Evolutionary conservation across 306 rosid species (phyloP).

Genomic region (Trichosanthes cucumerina): DNA sequence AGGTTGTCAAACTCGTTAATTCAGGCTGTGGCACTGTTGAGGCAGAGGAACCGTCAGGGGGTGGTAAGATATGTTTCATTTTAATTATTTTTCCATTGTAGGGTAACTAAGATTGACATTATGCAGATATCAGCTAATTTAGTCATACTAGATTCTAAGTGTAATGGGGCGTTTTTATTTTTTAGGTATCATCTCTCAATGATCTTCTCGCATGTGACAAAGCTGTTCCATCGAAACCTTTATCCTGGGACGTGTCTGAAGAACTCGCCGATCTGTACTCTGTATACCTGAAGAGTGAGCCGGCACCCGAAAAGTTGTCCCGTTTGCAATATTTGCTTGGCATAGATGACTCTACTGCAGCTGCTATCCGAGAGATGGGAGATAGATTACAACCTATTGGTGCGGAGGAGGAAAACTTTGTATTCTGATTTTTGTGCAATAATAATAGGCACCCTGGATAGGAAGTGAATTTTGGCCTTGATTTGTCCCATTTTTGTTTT

Average conservation of each 20-base stretch:
- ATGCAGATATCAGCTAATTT: neutral
- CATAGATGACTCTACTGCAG: conserved; percentile 65
- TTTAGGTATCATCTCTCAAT: conserved; percentile 50
- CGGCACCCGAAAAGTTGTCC: conserved; percentile 57
- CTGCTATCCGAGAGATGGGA: conserved; percentile 53
- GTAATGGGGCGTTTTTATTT: neutral
- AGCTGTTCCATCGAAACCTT: conserved; percentile 41
- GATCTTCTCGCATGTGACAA: conserved; percentile 58
- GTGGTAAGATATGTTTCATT: conserved; percentile 45
- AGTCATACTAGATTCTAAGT: conserved; percentile 1
- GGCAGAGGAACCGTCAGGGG: conserved; percentile 73
- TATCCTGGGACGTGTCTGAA: conserved; percentile 58
- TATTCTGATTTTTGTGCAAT: conserved; percentile 31
- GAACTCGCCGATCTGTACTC: conserved; percentile 75
- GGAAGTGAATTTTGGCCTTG: neutral
- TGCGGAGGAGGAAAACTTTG: conserved; percentile 80
- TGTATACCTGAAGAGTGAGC: conserved; percentile 57
- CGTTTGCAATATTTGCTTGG: conserved; percentile 86
- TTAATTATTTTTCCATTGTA: neutral
- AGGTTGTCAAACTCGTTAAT: conserved; percentile 75
- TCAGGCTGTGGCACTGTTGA: conserved; percentile 78
- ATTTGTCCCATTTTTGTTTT: neutral
- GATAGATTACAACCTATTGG: conserved; percentile 37
- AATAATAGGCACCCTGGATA: neutral
- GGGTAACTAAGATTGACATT: neutral